Percentiles rank a stretch among this genome's conserved stretches.
Conservation (phyloP, 202 grass and related monocot species). For the Brachypodium distachyon region DNA sequence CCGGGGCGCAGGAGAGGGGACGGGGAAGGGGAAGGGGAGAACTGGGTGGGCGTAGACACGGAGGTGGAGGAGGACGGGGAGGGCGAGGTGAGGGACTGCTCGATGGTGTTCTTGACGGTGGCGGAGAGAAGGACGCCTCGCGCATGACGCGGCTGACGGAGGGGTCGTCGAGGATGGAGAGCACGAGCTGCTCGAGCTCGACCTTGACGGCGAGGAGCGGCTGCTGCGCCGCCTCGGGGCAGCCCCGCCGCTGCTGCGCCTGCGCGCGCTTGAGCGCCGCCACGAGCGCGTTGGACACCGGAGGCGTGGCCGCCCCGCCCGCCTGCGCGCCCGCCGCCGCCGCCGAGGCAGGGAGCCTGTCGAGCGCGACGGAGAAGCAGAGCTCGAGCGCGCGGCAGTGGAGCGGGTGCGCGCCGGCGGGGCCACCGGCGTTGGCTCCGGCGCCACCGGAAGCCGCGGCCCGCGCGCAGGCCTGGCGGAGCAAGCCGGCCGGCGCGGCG, state of each 20-base stretch:
- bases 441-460: constrained; percentile 11
- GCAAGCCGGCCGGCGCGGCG: constrained; percentile 41
- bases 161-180: constrained; percentile 90
- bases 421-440: neutral
- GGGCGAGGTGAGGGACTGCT: constrained; percentile 56
- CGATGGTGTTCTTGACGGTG: constrained; percentile 70
- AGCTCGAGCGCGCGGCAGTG: constrained; percentile 87
- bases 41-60: neutral
- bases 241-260: constrained; percentile 76
- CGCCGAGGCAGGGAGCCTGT: constrained; percentile 52
- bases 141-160: constrained; percentile 98
- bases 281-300: constrained; percentile 76
- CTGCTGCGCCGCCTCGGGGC: constrained; percentile 61
- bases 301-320: constrained; percentile 7
- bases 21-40: neutral
- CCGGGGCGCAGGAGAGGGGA: constrained; percentile 18
- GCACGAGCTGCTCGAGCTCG: constrained; percentile 84
- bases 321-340: neutral
- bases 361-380: constrained; percentile 93
- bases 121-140: constrained; percentile 84
- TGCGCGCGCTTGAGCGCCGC: constrained; percentile 93
- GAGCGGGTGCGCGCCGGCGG: constrained; percentile 37
- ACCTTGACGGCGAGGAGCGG: constrained; percentile 87
- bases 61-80: constrained; percentile 25
- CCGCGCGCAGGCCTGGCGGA: constrained; percentile 54